Percentiles rank a stretch among this genome's conserved stretches.
Conservation (phyloP, 2,329 filamentous ascomycete genomes). For the Neofusicoccum kwambonambiense region DNA sequence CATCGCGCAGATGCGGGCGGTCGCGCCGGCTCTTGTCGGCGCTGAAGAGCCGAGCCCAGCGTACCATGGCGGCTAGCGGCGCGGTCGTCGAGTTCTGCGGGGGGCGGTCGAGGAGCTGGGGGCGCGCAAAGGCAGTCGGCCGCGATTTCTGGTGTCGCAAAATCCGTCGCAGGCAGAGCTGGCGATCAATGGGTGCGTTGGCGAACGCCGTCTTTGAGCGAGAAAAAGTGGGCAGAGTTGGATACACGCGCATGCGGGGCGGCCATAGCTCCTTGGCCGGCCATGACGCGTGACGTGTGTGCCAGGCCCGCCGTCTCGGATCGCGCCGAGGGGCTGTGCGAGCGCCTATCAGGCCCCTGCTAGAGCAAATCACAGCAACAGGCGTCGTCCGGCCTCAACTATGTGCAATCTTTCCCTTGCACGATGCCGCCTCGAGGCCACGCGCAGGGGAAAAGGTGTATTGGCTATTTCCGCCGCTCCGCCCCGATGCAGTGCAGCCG, state of each 20-base stretch:
- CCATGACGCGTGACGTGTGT: not conserved
- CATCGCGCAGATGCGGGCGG: conserved; percentile 37
- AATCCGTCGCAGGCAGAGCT: not conserved
- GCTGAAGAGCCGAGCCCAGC: conserved; percentile 39
- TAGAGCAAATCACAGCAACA: not conserved
- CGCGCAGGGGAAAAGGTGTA: not conserved
- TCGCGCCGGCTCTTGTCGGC: conserved; percentile 39
- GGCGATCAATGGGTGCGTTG: conserved; percentile 1
- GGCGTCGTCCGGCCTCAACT: too few relatives aligned
- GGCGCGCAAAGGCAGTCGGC: not conserved
- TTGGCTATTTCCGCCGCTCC: conserved; percentile 2
- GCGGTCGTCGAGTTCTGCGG: not conserved
- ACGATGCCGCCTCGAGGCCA: not conserved
- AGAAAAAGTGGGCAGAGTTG: conserved; percentile 16
- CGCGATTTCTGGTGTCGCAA: not conserved
- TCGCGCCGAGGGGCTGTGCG: conserved; percentile 1
- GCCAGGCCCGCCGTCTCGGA: conserved; percentile 2
- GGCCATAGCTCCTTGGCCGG: conserved; percentile 18
- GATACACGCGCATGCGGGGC: not conserved
- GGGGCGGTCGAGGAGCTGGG: not conserved
- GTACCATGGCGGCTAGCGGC: conserved; percentile 31
- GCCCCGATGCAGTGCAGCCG: not conserved
- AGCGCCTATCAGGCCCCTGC: not conserved
- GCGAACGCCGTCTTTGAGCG: not conserved
- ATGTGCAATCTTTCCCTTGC: not conserved